These are phyloP conservation scores for Avena sativa DNA, from an alignment of 176 grass and related monocot species.

Conservation along the genomic window DNA sequence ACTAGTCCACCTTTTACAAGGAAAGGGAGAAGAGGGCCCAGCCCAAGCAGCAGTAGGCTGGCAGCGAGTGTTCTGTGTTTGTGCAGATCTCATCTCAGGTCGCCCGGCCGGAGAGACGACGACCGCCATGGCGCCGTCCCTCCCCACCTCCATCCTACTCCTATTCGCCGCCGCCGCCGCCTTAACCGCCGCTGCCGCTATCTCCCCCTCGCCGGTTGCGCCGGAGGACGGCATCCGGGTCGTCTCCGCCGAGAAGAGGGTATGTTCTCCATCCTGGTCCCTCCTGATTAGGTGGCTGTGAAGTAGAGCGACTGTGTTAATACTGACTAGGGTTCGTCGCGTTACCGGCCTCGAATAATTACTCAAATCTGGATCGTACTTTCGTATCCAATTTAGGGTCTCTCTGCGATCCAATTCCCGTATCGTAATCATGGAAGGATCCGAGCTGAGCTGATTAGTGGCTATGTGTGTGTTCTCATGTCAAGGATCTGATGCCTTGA, in stretches of 20 bases:
- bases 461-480: neutral
- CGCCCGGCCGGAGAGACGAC: conserved; percentile 29
- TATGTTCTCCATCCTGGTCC: neutral
- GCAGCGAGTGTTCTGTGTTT: neutral
- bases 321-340: neutral
- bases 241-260: conserved; percentile 58
- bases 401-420: neutral
- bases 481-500: neutral
- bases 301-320: neutral
- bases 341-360: neutral
- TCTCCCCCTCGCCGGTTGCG: neutral
- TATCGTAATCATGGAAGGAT: neutral
- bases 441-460: neutral
- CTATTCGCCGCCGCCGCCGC: neutral
- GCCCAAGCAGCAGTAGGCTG: conserved; percentile 12
- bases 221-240: conserved; percentile 53
- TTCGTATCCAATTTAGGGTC: neutral
- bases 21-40: neutral
- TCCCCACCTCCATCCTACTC: neutral
- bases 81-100: conserved; percentile 23
- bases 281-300: neutral
- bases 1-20: conserved; percentile 1
- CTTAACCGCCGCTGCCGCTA: neutral
- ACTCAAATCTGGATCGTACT: conserved; percentile 22
- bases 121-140: conserved; percentile 27